Evolutionary conservation across 306 rosid genomes (phyloP), one percentile per base, ranked within the genome.

Genomic region (Rosa persica): DNA sequence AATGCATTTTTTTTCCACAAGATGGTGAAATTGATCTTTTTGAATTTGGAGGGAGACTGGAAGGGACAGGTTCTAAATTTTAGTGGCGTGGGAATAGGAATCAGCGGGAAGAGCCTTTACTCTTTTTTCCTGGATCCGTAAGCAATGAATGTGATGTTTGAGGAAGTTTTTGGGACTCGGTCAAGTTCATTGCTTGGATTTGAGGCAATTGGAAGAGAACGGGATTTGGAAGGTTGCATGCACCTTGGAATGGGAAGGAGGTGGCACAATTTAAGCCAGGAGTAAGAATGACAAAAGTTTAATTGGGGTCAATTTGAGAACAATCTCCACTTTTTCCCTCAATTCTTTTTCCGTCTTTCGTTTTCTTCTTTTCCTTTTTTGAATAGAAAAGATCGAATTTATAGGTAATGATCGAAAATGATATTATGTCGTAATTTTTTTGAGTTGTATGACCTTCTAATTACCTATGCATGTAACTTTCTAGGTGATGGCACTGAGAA

Each of bases 71-170:
- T 69, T 68, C 73, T 69, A 23, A 64, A 36, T 34, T 65, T 22
- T 69, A 42, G 73, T 43, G 42, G 52, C 7, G n/a, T 12, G 38
- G 54, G 78, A 57, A 74, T 23, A 27, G 6, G 78, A 74, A 74
- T 74, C 25, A 8, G 22, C 7, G 68, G 54, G 54, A 22, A 5
- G 34, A 9, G 20, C 43, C 60, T 44, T 57, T 7, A 30, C 78
- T 7, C 34, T 12, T 25, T 13, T 73, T n/a, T 23, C 15, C 42
- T 73, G 67, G 67, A 44, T 73, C n/a, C n/a, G 39, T 10, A 54
- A 54, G 40, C 8, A 54, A 8, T 42, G 8, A 30, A 30, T 34
- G 77, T 22, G 22, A 73, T 74, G 25, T 25, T 74, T 40, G 42
- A 23, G 55, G 42, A 4, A 19, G 57, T 9, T 74, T 55, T 30